A percentile compares a stretch with the other conserved stretches of the same genome.
Conservation (phyloP, 331 rosid species). For the Malus hybrid region DNA sequence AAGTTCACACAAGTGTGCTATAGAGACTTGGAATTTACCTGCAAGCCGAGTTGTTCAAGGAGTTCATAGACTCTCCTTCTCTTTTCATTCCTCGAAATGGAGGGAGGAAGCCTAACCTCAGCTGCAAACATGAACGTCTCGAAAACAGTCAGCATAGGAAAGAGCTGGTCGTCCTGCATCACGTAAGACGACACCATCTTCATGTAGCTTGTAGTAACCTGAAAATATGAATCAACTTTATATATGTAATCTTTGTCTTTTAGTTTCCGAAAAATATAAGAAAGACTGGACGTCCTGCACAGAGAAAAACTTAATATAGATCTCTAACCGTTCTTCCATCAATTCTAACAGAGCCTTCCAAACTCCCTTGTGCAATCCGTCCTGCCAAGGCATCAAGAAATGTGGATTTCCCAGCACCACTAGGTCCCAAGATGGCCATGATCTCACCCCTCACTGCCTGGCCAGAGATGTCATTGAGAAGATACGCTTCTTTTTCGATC, state of each 20-base stretch:
- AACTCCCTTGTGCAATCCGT: constrained; percentile 75
- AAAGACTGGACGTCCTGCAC: background rate
- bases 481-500: constrained; percentile 61
- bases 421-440: constrained; percentile 90
- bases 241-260: background rate
- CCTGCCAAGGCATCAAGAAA: constrained; percentile 89
- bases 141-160: constrained; percentile 78
- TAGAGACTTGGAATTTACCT: constrained; percentile 29
- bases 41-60: constrained; percentile 64
- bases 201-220: constrained; percentile 86
- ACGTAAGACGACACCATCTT: constrained; percentile 87
- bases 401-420: constrained; percentile 97
- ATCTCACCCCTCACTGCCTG: constrained; percentile 68
- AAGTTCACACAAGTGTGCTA: background rate
- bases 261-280: background rate
- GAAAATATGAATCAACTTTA: background rate
- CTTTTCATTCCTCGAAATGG: constrained; percentile 59
- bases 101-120: constrained; percentile 84
- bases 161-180: constrained; percentile 92
- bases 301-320: background rate
- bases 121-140: constrained; percentile 94
- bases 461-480: constrained; percentile 78
- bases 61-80: constrained; percentile 64
- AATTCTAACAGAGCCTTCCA: constrained; percentile 71
- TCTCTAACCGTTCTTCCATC: constrained; percentile 61